Conservation (phyloP, 768 basidiomycete species). For the Boletus tomentosulus region DNA sequence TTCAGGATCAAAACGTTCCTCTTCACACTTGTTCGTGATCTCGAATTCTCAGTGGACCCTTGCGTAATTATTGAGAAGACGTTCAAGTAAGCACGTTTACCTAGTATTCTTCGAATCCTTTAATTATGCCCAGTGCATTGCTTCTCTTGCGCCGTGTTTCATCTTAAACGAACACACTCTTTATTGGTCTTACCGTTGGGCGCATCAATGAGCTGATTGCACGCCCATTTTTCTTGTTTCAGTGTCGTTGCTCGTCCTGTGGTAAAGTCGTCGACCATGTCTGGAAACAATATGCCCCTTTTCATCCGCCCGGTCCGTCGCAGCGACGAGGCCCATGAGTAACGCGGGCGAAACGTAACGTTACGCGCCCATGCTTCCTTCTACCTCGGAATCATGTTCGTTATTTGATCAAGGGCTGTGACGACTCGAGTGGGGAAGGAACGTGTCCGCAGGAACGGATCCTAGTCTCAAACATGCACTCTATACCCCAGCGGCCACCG, state of each 20-base stretch:
- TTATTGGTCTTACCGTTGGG: slow-evolving; percentile 7
- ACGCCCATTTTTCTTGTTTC: slow-evolving; percentile 9
- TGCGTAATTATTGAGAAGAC: slow-evolving; percentile 57
- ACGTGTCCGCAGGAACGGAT: slow-evolving; percentile 21
- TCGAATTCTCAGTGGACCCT: slow-evolving; percentile 50
- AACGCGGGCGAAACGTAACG: slow-evolving; percentile 15
- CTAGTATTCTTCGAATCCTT: slow-evolving; percentile 18
- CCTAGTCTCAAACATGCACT: no score
- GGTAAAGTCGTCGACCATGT: slow-evolving; percentile 49
- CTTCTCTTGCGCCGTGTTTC: slow-evolving; percentile 17
- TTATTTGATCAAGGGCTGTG: slow-evolving; percentile 17
- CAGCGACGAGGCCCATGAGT: slow-evolving; percentile 8
- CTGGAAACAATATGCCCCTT: slow-evolving; percentile 61
- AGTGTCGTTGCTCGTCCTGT: slow-evolving; percentile 56
- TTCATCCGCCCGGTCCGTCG: slow-evolving; percentile 35
- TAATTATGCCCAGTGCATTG: slow-evolving; percentile 18
- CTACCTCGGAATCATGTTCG: slow-evolving; percentile 13
- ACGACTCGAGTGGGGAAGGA: slow-evolving; percentile 4
- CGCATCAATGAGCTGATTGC: slow-evolving; percentile 14
- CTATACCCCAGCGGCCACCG: neutral
- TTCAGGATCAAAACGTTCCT: slow-evolving; percentile 60
- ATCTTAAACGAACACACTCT: slow-evolving; percentile 11
- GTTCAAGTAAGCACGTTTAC: slow-evolving; percentile 46
- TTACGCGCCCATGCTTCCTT: slow-evolving; percentile 3
- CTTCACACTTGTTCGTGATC: slow-evolving; percentile 52